Conservation (phyloP, 2,329 filamentous ascomycete genomes). For the Cryphonectria parasitica region DNA sequence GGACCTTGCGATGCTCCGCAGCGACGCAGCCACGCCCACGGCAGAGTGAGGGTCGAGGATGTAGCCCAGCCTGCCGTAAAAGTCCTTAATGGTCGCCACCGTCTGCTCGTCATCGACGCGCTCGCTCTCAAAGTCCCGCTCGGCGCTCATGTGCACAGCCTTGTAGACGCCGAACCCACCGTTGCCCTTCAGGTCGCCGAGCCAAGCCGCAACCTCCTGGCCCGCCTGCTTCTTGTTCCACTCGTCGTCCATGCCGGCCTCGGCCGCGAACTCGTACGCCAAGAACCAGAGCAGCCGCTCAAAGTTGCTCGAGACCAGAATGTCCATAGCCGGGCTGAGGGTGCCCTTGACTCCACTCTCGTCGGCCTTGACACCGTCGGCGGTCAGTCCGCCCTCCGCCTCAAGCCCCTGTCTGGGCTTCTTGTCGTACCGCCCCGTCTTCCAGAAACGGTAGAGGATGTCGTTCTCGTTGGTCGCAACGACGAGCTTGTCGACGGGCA, state of each 20-base stretch:
- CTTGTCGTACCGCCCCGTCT: constrained; percentile 88
- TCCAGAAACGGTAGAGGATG: constrained; percentile 94
- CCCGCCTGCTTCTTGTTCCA: constrained; percentile 72
- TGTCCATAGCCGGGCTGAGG: constrained; percentile 95
- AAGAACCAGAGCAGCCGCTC: constrained; percentile 95
- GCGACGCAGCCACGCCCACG: constrained; percentile 78
- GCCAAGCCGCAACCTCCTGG: constrained; percentile 78
- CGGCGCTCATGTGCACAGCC: constrained; percentile 72
- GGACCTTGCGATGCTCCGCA: constrained; percentile 66
- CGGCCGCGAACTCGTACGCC: constrained; percentile 70
- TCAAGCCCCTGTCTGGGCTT: constrained; percentile 63
- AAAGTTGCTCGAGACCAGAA: constrained; percentile 94
- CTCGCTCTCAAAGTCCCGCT: constrained; percentile 81
- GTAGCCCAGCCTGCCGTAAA: constrained; percentile 62
- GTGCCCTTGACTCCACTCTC: constrained; percentile 85
- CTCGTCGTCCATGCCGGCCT: constrained; percentile 63
- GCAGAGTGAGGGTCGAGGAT: constrained; percentile 92
- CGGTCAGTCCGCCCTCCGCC: constrained; percentile 65
- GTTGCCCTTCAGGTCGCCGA: constrained; percentile 75
- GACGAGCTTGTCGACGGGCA: constrained; percentile 85
- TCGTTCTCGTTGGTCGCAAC: constrained; percentile 98
- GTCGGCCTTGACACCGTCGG: constrained; percentile 66
- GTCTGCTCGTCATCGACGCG: constrained; percentile 69
- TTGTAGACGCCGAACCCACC: constrained; percentile 82
- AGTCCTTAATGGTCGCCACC: constrained; percentile 64